A percentile compares a stretch with the other conserved stretches of the same genome.
Conservation (phyloP, 257 asterid genomes). For the Paraleonurus japonicus region DNA sequence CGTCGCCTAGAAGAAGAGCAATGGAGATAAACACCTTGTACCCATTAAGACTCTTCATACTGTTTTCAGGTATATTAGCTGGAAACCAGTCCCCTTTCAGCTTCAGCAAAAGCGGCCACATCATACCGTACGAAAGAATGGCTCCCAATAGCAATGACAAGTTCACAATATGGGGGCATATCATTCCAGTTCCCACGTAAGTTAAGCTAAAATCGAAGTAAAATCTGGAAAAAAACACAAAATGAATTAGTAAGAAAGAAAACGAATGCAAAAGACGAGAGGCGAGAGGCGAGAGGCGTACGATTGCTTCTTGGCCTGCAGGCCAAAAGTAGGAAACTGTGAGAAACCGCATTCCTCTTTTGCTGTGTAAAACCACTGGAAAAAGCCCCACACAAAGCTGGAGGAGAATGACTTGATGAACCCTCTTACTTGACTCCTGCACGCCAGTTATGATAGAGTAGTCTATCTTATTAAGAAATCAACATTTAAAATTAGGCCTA, state of each 20-base stretch:
- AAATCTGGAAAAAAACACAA: conserved; percentile 37
- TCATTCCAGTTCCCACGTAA: conserved; percentile 93
- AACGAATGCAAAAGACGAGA: background rate
- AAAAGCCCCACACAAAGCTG: conserved; percentile 77
- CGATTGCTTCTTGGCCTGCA: conserved; percentile 78
- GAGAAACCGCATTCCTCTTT: conserved; percentile 65
- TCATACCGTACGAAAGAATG: conserved; percentile 73
- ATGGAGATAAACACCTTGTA: conserved; percentile 84
- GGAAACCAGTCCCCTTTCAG: conserved; percentile 84
- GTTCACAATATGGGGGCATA: conserved; percentile 84
- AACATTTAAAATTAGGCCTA: too few species aligned
- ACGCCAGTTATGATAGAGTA: background rate
- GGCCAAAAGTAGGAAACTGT: conserved; percentile 88
- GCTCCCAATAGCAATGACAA: conserved; percentile 86
- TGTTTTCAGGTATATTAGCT: conserved; percentile 54
- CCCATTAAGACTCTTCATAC: conserved; percentile 84
- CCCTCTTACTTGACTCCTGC: conserved; percentile 76
- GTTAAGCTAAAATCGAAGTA: conserved; percentile 87
- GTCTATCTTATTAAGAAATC: too few species aligned
- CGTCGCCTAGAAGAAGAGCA: conserved; percentile 85
- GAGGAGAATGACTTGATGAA: conserved; percentile 61
- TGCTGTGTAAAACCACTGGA: conserved; percentile 87
- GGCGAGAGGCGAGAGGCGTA: too few species aligned
- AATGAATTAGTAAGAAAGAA: background rate
- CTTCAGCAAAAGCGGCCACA: conserved; percentile 75